These are phyloP conservation scores for Phaffia australis DNA, from an alignment of 768 basidiomycete species.

Conservation along the genomic window DNA sequence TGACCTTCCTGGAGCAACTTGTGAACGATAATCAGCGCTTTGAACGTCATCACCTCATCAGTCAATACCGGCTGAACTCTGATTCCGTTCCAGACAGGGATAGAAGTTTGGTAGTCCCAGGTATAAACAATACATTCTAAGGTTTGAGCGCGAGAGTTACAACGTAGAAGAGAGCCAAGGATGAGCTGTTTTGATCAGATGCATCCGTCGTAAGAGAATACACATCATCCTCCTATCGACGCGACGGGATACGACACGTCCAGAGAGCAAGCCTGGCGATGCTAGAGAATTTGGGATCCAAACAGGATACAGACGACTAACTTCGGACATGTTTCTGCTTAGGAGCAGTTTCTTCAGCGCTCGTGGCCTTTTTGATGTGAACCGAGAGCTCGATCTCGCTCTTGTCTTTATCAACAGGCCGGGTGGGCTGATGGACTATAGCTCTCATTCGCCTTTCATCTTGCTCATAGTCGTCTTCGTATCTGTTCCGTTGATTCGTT, in stretches of 20 bases:
- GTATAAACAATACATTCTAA: slow-evolving; percentile 96
- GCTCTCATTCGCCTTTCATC: slow-evolving; percentile 22
- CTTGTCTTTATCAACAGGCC: slow-evolving; percentile 97
- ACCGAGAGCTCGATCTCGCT: slow-evolving; percentile 86
- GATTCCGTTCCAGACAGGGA: slow-evolving; percentile 94
- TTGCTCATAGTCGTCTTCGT: slow-evolving; percentile 25
- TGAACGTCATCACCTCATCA: slow-evolving; percentile 97
- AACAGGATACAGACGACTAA: slow-evolving; percentile 41
- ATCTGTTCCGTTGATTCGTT: slow-evolving; percentile 2
- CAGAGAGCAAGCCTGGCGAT: too few species aligned
- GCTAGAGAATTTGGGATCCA: too few species aligned
- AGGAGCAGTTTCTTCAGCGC: slow-evolving; percentile 84
- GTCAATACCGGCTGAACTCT: slow-evolving; percentile 92
- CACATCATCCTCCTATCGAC: too few species aligned
- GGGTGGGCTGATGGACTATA: slow-evolving; percentile 68
- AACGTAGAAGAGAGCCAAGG: too few species aligned
- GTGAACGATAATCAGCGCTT: slow-evolving; percentile 92
- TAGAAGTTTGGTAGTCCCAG: slow-evolving; percentile 97
- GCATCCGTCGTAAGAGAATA: too few species aligned
- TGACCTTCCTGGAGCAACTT: slow-evolving; percentile 98
- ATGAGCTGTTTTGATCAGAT: too few species aligned
- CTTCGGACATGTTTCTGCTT: slow-evolving; percentile 99
- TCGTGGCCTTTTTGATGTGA: slow-evolving; percentile 98
- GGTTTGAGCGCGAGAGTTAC: background rate
- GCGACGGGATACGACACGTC: too few species aligned